Base-by-base conservation (phyloP, 257 asterid genomes). In the Plantago elongata region DNA sequence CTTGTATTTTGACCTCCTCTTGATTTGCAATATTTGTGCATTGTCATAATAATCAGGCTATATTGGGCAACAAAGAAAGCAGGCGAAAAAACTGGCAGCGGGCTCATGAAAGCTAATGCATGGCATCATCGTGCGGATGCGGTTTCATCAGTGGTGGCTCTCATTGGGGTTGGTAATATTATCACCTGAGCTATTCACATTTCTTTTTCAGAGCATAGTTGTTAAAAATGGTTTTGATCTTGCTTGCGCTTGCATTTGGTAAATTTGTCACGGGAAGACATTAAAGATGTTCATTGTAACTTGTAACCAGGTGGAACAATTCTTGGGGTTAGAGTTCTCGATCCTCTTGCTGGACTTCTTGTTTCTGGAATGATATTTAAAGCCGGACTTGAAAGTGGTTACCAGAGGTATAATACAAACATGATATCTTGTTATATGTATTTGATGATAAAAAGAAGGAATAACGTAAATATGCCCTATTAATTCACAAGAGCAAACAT, bases 111-210 rank as follows among this genome's bases (percentile, higher is more conserved):
- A 83, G 97, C 96, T 62, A 93, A 93, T 72, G 99, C 99, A 58
- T 93, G 97, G 97, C 99, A 93, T 78, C 97, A 93, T 55, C 97
- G 96, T 14, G 87, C 96, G 1, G 99, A 89, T 85, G 94, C 99
- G 76, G 65, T 87, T 78, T 89, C 97, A 65, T 89, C 99, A 9
- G 75, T 87, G 43, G 97, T 93, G 73, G 94, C 96, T 75, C 97
- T 93, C 66, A 61, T 93, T 68, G 99, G 99, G 83, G 99, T 93
- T 93, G 99, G 99, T 93, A 93, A 87, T 82, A 82, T 68, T 76
- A 69, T 16, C 66, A 46, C 67, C 64, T 10, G 45, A 70, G 50
- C 65, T 56, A 29, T 17, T 29, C 52, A 44, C 45, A 17, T 11
- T 34, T 54, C 12, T 18, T 54, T 54, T 54, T 54, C 40, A 17